phyloP scores from a whole-genome alignment of 2,329 filamentous ascomycete genomes.

The Clonostachys sp. region DNA sequence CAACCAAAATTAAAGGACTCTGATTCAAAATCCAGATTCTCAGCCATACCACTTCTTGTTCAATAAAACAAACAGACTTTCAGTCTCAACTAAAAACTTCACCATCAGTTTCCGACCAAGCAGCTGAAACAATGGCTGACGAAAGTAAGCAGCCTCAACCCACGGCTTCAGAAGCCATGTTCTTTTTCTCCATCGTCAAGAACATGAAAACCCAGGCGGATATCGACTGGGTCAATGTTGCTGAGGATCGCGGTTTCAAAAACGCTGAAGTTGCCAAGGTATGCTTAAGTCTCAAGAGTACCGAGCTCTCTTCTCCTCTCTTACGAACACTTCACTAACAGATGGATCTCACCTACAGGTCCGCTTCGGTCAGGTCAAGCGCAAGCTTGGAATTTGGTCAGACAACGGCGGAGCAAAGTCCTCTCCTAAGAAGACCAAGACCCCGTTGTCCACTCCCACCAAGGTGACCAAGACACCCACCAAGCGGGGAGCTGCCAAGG shows the following conservation, averaged over 20 bases:
- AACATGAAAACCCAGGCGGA: slow-evolving; percentile 34
- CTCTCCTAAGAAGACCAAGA: slow-evolving; percentile 13
- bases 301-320: background rate
- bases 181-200: slow-evolving; percentile 39
- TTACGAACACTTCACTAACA: background rate
- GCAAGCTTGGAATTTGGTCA: slow-evolving; percentile 32
- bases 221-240: slow-evolving; percentile 43
- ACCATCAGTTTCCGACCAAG: background rate
- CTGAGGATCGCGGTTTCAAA: slow-evolving; percentile 34
- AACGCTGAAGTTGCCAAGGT: slow-evolving; percentile 40
- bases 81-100: too few species aligned
- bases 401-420: slow-evolving; percentile 11
- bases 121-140: slow-evolving; percentile 18
- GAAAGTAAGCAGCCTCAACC: slow-evolving; percentile 15
- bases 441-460: slow-evolving; percentile 9
- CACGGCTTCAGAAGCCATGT: slow-evolving; percentile 31
- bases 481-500: slow-evolving; percentile 13
- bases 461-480: slow-evolving; percentile 21
- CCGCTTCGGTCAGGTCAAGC: slow-evolving; percentile 45
- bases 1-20: too few species aligned
- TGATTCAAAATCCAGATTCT: too few species aligned
- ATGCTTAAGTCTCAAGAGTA: slow-evolving; percentile 2
- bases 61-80: too few species aligned
- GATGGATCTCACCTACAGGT: slow-evolving; percentile 16
- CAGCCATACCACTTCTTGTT: too few species aligned